These are phyloP conservation scores for Gossypium bickii DNA, from an alignment of 345 rosid genomes.

Conservation along the genomic window DNA sequence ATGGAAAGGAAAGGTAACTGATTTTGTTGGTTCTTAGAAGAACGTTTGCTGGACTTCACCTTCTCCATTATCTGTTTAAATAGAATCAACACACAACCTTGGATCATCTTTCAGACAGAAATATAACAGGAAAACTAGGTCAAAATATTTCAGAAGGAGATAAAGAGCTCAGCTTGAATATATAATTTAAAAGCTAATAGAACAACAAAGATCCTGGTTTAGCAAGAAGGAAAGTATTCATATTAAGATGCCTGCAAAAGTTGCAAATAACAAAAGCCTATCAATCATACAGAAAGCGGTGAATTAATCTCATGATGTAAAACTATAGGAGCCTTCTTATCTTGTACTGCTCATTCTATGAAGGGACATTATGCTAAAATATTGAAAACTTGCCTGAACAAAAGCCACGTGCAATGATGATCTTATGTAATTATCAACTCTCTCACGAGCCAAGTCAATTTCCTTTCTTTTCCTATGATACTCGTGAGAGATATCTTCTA, in stretches of 20 bases:
- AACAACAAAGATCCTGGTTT: no score
- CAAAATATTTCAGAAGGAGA: background rate
- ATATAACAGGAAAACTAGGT: background rate
- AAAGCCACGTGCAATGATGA: slow-evolving; percentile 68
- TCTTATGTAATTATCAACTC: slow-evolving; percentile 79
- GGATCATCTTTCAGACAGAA: slow-evolving; percentile 20
- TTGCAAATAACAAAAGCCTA: background rate
- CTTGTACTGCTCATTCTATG: no score
- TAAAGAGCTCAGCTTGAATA: background rate
- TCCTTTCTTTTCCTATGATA: slow-evolving; percentile 54
- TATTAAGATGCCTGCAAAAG: background rate
- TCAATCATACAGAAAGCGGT: background rate
- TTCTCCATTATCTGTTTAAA: slow-evolving; percentile 63
- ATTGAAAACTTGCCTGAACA: slow-evolving; percentile 58
- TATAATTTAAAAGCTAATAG: no score
- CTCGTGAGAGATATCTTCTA: slow-evolving; percentile 62
- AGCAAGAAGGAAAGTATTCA: no score
- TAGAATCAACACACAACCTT: slow-evolving; percentile 14
- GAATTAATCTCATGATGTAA: background rate
- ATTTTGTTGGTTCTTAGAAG: slow-evolving; percentile 48
- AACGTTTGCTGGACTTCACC: slow-evolving; percentile 55
- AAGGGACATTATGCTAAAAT: slow-evolving; percentile 4
- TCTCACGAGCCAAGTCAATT: slow-evolving; percentile 45
- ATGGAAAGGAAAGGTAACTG: slow-evolving; percentile 74
- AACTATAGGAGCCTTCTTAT: background rate